Percentiles rank a stretch among this genome's conserved stretches.
Evolutionary conservation across 257 asterid genomes (phyloP).

Genomic region (Primulina huaijiensis): DNA sequence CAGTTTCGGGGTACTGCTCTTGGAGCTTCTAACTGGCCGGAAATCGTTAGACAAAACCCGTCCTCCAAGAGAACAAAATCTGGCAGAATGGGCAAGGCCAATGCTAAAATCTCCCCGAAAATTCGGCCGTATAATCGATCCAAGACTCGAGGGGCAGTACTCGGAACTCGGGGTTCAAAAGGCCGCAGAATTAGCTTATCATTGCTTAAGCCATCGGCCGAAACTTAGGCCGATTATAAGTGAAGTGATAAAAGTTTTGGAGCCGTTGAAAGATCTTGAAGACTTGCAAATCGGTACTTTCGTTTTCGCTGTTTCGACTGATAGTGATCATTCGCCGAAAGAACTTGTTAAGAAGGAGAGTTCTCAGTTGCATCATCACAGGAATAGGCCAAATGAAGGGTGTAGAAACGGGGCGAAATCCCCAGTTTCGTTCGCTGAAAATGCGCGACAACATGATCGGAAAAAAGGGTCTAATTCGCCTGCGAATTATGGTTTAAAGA

Average conservation of each 20-base stretch:
- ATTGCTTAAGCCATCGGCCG: constrained; percentile 73
- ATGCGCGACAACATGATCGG: constrained; percentile 22
- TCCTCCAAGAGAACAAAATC: constrained; percentile 59
- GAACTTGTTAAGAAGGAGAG: constrained; percentile 25
- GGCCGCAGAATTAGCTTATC: constrained; percentile 67
- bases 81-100: constrained; percentile 78
- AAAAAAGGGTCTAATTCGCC: constrained; percentile 39
- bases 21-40: constrained; percentile 77
- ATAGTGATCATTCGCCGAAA: constrained; percentile 29
- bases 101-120: constrained; percentile 63
- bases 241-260: constrained; percentile 45
- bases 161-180: constrained; percentile 61
- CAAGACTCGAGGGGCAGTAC: constrained; percentile 77
- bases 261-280: constrained; percentile 47
- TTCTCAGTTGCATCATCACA: constrained; percentile 30
- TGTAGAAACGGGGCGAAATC: constrained; percentile 32
- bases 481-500: constrained; percentile 25
- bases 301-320: constrained; percentile 55
- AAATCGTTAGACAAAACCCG: constrained; percentile 73
- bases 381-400: constrained; percentile 35
- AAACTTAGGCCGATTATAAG: constrained; percentile 68
- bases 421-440: constrained; percentile 41
- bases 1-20: constrained; percentile 73
- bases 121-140: constrained; percentile 66
- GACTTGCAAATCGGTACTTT: constrained; percentile 53